Evolutionary conservation across 352 stramenopile species (phyloP).

Genomic region (Phytopythium ostracodes): DNA sequence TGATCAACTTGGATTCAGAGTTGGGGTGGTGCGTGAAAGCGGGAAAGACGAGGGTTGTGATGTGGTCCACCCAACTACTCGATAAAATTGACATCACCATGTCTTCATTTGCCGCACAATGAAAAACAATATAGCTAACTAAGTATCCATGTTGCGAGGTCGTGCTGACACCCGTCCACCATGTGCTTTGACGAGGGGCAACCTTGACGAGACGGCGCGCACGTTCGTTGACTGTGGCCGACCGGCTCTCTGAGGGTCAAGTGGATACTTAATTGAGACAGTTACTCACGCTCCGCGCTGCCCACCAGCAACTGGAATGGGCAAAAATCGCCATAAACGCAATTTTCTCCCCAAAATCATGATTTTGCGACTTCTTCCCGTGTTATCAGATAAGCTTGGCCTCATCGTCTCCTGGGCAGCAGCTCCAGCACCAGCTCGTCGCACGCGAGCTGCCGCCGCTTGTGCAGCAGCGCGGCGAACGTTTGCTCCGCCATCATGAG

Average conservation of each 20-base stretch:
- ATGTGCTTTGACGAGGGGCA: background rate
- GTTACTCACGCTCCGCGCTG: background rate
- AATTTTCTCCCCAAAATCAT: background rate
- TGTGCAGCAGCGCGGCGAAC: conserved; percentile 17
- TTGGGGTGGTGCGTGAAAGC: background rate
- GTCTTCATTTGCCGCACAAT: too few species aligned
- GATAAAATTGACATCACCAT: background rate
- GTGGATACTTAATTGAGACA: background rate
- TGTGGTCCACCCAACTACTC: background rate
- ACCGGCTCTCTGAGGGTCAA: background rate
- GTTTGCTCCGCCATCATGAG: conserved; percentile 14
- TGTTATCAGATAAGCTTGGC: background rate
- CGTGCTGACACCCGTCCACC: background rate
- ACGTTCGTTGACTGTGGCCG: background rate
- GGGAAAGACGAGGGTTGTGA: background rate
- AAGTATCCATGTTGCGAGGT: background rate
- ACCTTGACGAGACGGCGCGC: background rate
- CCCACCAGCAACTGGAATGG: too few species aligned
- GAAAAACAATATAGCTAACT: background rate
- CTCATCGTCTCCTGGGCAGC: conserved; percentile 7
- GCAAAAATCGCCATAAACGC: background rate
- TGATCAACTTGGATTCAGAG: conserved; percentile 3
- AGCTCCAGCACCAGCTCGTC: conserved; percentile 18
- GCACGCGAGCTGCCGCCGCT: conserved; percentile 19
- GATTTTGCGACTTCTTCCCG: background rate